These are phyloP conservation scores for Takashimella tepidaria DNA, from an alignment of 1,284 basidiomycete genomes.

Conservation along the genomic window DNA sequence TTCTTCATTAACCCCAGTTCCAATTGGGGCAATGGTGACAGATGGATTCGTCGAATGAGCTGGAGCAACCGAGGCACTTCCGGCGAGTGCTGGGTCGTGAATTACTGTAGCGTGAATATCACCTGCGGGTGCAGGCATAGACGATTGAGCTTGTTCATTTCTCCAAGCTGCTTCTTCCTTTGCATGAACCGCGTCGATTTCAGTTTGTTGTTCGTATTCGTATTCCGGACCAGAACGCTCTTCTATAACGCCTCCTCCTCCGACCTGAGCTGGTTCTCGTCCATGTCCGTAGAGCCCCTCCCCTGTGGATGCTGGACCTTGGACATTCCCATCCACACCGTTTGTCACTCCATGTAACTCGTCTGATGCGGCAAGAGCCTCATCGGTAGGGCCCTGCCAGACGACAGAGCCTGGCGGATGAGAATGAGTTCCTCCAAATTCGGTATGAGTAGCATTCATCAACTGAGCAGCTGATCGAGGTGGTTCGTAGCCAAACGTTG, in stretches of 20 bases:
- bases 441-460: conserved; percentile 15
- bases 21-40: too few species aligned
- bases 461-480: neutral
- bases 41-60: conserved; percentile 1
- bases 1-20: neutral
- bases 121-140: neutral
- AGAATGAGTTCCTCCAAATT: conserved; percentile 28
- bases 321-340: too few species aligned
- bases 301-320: neutral
- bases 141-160: conserved; percentile 1
- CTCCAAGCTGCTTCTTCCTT: conserved; percentile 19
- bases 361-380: conserved; percentile 9
- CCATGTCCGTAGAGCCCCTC: neutral
- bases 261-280: neutral
- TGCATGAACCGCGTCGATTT: conserved; percentile 23
- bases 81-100: conserved; percentile 2
- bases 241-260: conserved; percentile 10
- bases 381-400: conserved; percentile 29
- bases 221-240: conserved; percentile 17
- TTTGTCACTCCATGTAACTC: too few species aligned
- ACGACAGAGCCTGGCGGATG: conserved; percentile 11
- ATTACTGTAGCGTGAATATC: neutral
- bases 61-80: neutral
- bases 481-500: conserved; percentile 1
- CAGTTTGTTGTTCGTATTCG: conserved; percentile 43